phyloP scores from a whole-genome alignment of 805 yeast species.

The Wickerhamomyces bovis region DNA sequence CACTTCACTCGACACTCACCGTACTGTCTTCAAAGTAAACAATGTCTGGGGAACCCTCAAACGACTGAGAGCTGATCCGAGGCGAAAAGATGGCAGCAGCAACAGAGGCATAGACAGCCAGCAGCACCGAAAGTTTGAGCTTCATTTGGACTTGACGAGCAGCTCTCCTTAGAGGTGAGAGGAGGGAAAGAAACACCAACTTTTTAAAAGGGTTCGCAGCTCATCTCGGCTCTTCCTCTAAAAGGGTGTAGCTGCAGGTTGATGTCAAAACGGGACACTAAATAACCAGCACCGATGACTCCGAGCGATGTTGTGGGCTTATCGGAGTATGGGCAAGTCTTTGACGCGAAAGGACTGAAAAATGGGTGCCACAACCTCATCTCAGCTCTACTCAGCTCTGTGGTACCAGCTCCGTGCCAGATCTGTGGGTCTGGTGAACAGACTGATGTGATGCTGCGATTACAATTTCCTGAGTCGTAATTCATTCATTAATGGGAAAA shows the following conservation, averaged over 20 bases:
- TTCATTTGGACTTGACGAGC: not conserved
- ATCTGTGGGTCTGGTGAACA: too few relatives aligned
- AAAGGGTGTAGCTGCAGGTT: not conserved
- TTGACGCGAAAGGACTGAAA: too few relatives aligned
- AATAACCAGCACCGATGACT: not conserved
- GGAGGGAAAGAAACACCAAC: not conserved
- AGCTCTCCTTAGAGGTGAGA: too few relatives aligned
- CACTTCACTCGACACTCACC: slow-evolving; percentile 14
- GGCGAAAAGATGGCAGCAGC: slow-evolving; percentile 23
- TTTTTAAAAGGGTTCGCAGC: not conserved
- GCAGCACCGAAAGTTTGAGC: slow-evolving; percentile 4
- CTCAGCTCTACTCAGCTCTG: too few relatives aligned
- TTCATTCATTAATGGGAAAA: not conserved
- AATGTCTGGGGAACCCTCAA: slow-evolving; percentile 23
- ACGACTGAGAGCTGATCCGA: slow-evolving; percentile 12
- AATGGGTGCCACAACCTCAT: too few relatives aligned
- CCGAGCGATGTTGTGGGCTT: not conserved
- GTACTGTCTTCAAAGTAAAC: slow-evolving; percentile 28
- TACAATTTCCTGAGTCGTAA: not conserved
- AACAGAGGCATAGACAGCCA: slow-evolving; percentile 4
- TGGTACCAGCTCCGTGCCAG: too few relatives aligned
- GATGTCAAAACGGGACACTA: not conserved
- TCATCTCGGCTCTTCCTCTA: not conserved
- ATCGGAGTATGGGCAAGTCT: not conserved
- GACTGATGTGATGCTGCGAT: too few relatives aligned